Percentiles rank a stretch among this genome's conserved stretches.
These are phyloP conservation scores for Psophocarpus tetragonolobus DNA, from an alignment of 306 rosid species.

Conservation along the genomic window DNA sequence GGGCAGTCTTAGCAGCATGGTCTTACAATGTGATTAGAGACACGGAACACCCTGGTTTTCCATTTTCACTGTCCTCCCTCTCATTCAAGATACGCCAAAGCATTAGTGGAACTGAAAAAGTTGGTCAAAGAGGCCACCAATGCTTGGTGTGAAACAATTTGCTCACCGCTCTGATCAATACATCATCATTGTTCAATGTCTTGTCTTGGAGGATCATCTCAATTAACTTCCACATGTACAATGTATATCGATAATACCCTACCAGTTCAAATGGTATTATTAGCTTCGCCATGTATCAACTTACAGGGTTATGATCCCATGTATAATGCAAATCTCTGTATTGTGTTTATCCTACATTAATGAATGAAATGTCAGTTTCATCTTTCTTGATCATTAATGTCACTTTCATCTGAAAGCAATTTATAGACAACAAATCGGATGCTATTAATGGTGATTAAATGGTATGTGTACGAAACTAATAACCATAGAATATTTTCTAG, in stretches of 20 bases:
- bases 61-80: conserved; percentile 28
- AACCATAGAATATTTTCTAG: neutral
- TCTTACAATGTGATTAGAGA: conserved; percentile 57
- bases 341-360: neutral
- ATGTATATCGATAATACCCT: neutral
- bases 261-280: neutral
- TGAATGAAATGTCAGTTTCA: neutral
- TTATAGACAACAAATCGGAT: neutral
- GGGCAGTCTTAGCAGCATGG: conserved; percentile 72
- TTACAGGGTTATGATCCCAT: neutral
- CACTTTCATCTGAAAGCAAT: neutral
- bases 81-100: conserved; percentile 39
- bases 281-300: neutral
- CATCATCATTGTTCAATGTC: neutral
- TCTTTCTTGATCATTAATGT: too few species aligned
- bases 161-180: neutral
- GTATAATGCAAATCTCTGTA: neutral
- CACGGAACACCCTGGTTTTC: conserved; percentile 32
- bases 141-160: conserved; percentile 27
- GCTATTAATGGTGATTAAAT: neutral
- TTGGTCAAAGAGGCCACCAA: neutral
- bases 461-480: neutral
- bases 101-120: conserved; percentile 27
- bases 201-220: conserved; percentile 12
- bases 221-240: neutral